Evolutionary conservation across 2,329 filamentous ascomycete genomes (phyloP).

Genomic region (Colletotrichum sp.): DNA sequence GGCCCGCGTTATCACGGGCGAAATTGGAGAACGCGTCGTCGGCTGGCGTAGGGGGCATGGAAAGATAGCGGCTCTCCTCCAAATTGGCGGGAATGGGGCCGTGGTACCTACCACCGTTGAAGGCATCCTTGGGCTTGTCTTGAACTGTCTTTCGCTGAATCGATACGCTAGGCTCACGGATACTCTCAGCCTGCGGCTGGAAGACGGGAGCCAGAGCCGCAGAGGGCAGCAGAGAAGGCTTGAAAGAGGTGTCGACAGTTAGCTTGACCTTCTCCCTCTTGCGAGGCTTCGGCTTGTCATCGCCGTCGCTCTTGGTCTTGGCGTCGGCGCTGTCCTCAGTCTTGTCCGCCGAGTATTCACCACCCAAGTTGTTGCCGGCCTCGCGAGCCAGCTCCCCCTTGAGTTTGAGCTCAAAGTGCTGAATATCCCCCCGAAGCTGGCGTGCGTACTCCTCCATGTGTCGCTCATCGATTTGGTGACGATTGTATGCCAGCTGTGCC

Average conservation of each 20-base stretch:
- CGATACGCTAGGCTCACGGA: not conserved
- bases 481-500: slow-evolving; percentile 65
- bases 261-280: slow-evolving; percentile 9
- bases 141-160: not conserved
- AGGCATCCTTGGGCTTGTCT: not conserved
- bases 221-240: slow-evolving; percentile 44
- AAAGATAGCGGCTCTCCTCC: not conserved
- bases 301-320: not conserved
- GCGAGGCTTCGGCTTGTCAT: not conserved
- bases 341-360: slow-evolving; percentile 42
- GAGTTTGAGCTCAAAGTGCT: slow-evolving; percentile 53
- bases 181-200: slow-evolving; percentile 41
- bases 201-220: slow-evolving; percentile 57
- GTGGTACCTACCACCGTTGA: not conserved
- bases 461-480: slow-evolving; percentile 65
- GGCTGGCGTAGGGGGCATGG: slow-evolving; percentile 13
- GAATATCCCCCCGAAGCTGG: slow-evolving; percentile 49
- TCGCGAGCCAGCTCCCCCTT: slow-evolving; percentile 52
- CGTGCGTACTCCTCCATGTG: slow-evolving; percentile 49
- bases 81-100: not conserved
- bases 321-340: not conserved
- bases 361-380: slow-evolving; percentile 8
- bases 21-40: slow-evolving; percentile 11
- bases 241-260: slow-evolving; percentile 22
- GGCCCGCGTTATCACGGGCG: slow-evolving; percentile 5